Evolutionary conservation across 2,329 filamentous ascomycete species (phyloP), one percentile per base, ranked within the genome.

Genomic region (Fonsecaea multimorphosa): DNA sequence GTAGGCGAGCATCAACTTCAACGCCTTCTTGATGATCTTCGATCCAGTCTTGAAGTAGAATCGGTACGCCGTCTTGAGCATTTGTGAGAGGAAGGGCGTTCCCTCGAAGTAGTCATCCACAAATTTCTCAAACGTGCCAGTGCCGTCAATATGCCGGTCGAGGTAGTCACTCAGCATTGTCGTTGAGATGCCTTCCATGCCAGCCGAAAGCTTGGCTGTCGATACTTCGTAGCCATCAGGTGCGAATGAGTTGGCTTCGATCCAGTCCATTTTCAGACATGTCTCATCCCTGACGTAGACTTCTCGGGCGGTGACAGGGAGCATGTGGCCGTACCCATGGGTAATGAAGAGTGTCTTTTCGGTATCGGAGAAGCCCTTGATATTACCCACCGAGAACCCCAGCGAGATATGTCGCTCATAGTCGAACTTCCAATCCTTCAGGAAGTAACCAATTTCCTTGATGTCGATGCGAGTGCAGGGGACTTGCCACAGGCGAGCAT

Each of bases 361-460:
- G 19, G 83, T 78, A 31, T 85, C 81, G 16, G 86, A 87, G 78
- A 88, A 89, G 34, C 93, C 93, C 83, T 96, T 97, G 82, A 97
- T 95, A 76, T 97, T 97, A 79, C 91, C 93, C 56, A 97, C 90
- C 1, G 93, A 96, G 76, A 97, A 92, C 62, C 91, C 92, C 64
- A 91, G 87, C 69, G 87, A 91, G 72, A 95, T 87, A 76, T 97
- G 93, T 72, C 93, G 90, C 81, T 97, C 93, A 74, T 95, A 97
- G 78, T 98, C 94, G 52, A 93, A 93, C 81, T 94, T 96, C 93
- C 93, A 98, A 79, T 97, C 94, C 84, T 97, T 97, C 91, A 97
- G 95, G 84, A 98, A 98, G 80, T 96, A 97, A 51, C 89, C 91
- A 74, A 98, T 96, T 74, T 98, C 94, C 85, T 97, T 97, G 84